Conservation (phyloP, 2,329 filamentous ascomycete genomes). For the Colletotrichum tropicale region DNA sequence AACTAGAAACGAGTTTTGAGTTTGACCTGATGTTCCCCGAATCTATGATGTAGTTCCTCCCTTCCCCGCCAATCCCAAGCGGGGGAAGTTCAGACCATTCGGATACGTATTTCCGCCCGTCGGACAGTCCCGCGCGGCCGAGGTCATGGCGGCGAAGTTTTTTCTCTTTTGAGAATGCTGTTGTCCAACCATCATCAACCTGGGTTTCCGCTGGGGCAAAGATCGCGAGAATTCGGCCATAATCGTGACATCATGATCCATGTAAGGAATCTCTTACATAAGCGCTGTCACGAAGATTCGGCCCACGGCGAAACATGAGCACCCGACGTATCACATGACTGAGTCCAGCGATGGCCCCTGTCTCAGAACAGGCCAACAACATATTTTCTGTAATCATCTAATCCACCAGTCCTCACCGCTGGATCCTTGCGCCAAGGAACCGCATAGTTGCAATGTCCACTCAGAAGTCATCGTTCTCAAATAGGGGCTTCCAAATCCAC, state of each 20-base stretch:
- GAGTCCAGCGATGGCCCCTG: not conserved
- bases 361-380: not conserved
- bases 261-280: not conserved
- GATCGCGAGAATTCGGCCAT: not conserved
- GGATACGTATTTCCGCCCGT: not conserved
- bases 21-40: not conserved
- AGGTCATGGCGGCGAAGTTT: not conserved
- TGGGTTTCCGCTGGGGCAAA: not conserved
- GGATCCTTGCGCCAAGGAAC: not conserved
- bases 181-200: not conserved
- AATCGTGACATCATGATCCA: not conserved
- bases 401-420: not conserved
- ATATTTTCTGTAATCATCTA: not conserved
- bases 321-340: not conserved
- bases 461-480: not conserved
- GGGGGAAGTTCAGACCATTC: not conserved
- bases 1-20: not conserved
- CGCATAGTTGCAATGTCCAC: not conserved
- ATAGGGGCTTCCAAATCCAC: not conserved
- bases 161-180: not conserved
- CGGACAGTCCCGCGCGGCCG: not conserved
- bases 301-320: not conserved
- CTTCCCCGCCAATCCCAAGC: not conserved
- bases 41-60: not conserved
- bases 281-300: not conserved